phyloP scores from a whole-genome alignment of 2,329 filamentous ascomycete genomes.

The Fusarium compactum region DNA sequence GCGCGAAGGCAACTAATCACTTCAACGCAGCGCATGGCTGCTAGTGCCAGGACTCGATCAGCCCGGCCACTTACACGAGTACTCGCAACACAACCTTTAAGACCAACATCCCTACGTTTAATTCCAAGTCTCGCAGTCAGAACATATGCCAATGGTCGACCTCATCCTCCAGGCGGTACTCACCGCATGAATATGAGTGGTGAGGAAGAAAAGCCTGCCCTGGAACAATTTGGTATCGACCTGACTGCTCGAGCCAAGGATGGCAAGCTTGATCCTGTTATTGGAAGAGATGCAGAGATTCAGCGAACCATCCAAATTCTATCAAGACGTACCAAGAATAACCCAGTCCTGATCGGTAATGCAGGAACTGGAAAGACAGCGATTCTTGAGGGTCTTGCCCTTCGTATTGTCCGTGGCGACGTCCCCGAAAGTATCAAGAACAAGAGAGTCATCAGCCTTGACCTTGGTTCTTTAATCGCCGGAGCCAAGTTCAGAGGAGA shows the following conservation, averaged over 20 bases:
- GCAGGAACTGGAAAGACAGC: conserved; percentile 96
- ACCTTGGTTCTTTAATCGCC: conserved; percentile 92
- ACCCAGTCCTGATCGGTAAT: conserved; percentile 91
- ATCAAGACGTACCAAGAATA: conserved; percentile 93
- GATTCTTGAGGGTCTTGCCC: conserved; percentile 88
- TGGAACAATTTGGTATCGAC: conserved; percentile 93
- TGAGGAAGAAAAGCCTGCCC: conserved; percentile 81
- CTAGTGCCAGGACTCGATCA: conserved; percentile 48
- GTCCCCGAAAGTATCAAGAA: conserved; percentile 97
- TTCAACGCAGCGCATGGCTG: conserved; percentile 55
- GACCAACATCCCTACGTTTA: conserved; percentile 44
- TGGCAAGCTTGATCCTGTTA: conserved; percentile 95
- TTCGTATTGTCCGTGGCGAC: conserved; percentile 90
- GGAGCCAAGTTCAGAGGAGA: conserved; percentile 96
- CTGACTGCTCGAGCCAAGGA: conserved; percentile 85
- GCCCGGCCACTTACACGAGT: conserved; percentile 48
- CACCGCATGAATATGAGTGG: conserved; percentile 92
- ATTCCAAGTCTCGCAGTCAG: conserved; percentile 60
- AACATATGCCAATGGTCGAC: conserved; percentile 76
- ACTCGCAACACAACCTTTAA: conserved; percentile 38
- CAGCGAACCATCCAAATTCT: conserved; percentile 94
- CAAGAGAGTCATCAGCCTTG: conserved; percentile 87
- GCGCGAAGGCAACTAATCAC: conserved; percentile 56
- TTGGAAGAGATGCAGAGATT: conserved; percentile 91
- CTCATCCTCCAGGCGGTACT: conserved; percentile 90